A percentile compares a stretch with the other conserved stretches of the same genome.
These are phyloP conservation scores for Scenedesmus sp. DNA, from an alignment of 163 green algal species.

Conservation along the genomic window DNA sequence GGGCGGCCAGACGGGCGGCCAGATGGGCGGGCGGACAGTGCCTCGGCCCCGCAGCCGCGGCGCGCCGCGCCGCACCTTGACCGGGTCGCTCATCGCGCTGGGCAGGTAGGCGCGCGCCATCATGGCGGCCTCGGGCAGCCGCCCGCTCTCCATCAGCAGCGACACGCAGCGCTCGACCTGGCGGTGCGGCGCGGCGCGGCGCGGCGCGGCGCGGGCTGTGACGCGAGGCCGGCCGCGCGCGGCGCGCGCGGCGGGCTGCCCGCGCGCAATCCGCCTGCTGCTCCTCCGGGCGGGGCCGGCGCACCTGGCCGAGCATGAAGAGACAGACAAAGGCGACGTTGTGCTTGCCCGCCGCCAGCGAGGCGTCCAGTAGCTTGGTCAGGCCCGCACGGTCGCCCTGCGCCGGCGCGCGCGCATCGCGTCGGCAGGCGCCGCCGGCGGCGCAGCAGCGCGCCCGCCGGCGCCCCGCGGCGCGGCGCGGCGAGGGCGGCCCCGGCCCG, in stretches of 20 bases:
- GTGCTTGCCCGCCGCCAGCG: constrained; percentile 78
- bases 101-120: constrained; percentile 91
- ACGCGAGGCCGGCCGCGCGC: too few species aligned
- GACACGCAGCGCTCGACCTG: constrained; percentile 81
- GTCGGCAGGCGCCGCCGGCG: too few species aligned
- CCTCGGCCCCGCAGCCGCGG: background rate
- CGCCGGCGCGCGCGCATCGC: constrained; percentile 62
- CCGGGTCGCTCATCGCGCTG: constrained; percentile 23
- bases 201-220: too few species aligned
- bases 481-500: background rate
- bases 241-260: too few species aligned
- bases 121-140: constrained; percentile 96
- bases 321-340: constrained; percentile 95
- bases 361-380: constrained; percentile 55
- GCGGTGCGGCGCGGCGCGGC: background rate
- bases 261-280: too few species aligned
- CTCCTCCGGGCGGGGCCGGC: too few species aligned
- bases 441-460: constrained; percentile 85
- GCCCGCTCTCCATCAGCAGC: constrained; percentile 76
- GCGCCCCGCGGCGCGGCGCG: too few species aligned
- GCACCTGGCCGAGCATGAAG: constrained; percentile 85
- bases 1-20: too few species aligned
- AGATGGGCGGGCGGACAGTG: too few species aligned
- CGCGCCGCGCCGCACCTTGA: constrained; percentile 20
- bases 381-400: constrained; percentile 57